phyloP scores from a whole-genome alignment of 768 basidiomycete genomes.

The Suillus plorans region DNA sequence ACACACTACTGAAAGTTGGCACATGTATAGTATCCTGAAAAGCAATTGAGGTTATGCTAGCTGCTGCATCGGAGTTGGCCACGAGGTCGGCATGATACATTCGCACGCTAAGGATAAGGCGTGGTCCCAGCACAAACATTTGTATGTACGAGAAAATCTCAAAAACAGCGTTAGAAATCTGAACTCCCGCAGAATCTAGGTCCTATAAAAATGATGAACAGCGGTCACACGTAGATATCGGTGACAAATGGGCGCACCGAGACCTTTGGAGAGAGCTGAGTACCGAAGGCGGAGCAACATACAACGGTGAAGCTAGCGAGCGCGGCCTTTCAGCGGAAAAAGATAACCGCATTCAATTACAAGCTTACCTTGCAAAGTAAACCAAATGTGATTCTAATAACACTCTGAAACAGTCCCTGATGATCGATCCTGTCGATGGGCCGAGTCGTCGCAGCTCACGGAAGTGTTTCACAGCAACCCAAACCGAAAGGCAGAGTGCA shows the following conservation, averaged over 20 bases:
- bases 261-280: neutral
- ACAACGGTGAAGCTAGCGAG: neutral
- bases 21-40: neutral
- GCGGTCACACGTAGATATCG: neutral
- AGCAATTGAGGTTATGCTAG: neutral
- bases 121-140: slow-evolving; percentile 2
- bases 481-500: neutral
- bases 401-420: neutral
- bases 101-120: neutral
- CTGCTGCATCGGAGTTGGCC: neutral
- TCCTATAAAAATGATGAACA: neutral
- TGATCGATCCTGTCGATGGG: too few relatives aligned
- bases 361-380: slow-evolving; percentile 1
- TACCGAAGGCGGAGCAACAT: neutral
- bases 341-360: neutral
- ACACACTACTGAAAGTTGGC: neutral
- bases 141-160: neutral
- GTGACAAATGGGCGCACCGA: neutral
- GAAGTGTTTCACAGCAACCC: neutral
- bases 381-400: neutral
- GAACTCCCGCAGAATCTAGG: neutral
- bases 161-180: neutral
- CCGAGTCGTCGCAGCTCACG: neutral
- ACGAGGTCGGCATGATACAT: neutral
- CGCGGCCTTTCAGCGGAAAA: neutral